Base-by-base conservation (phyloP, 192 early-diverging fungal species). In the Coemansia sp. region DNA sequence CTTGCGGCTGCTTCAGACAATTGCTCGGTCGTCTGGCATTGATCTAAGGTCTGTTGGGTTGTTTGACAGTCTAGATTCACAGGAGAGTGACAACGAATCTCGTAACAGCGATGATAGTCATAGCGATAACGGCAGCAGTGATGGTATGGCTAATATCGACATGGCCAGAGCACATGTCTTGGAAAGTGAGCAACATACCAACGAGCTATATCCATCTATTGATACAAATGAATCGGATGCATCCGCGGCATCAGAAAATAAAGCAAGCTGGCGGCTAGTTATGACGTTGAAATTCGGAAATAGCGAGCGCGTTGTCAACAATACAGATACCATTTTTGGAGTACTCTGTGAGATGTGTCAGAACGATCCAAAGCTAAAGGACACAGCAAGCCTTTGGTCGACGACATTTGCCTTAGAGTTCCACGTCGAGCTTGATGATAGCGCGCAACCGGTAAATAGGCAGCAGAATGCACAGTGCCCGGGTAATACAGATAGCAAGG, bases 21-120 rank as follows among this genome's bases (percentile, higher is more conserved):
- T 77, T 64, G 74, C 74, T 13, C 74, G 46, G 21, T 70, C 69
- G 9, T 77, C 74, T 16, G 74, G 74, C 2, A 77, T 77, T 29
- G 64, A 77, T 42, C 40, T 63, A 10, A 64, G 67, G 10, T 59
- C 68, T n/a, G 70, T 63, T 5, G 82, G 71, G 18, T 57, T 70
- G 49, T 20, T 64, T 12, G 67, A 58, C 1, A 66, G 53, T 7
- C 34, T 71, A 37, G 76, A 75, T n/a, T 26, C 48, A 23, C 62
- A 60, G 21, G 73, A 63, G 15, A 64, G 63, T n/a, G 63, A 65
- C 29, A 21, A 26, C 23, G 55, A 57, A 33, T 33, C 55, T 7
- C 40, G 29, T 35, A 25, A 30, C 13, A 31, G 61, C 56, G 45
- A 21, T 26, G 23, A 31, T 2, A 65, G 57, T 16, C 31, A 48